A percentile compares a stretch with the other conserved stretches of the same genome.
phyloP scores from a whole-genome alignment of 2,329 filamentous ascomycete species.

The Trichoderma atroviride region DNA sequence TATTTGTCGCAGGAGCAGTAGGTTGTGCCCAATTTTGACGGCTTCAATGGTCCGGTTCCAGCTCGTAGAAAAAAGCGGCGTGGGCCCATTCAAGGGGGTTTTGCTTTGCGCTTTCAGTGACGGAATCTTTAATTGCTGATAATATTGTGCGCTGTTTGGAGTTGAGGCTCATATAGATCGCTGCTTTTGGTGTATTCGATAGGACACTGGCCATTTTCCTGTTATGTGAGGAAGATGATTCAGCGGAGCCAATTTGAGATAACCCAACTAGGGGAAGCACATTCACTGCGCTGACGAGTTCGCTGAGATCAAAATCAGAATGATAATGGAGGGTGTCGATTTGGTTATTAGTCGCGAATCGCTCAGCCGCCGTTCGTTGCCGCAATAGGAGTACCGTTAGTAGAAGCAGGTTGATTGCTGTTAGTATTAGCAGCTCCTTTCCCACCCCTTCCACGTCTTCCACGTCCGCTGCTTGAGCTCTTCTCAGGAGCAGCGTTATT shows the following conservation, averaged over 20 bases:
- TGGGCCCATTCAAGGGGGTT: neutral
- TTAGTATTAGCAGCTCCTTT: slow-evolving; percentile 28
- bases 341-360: neutral
- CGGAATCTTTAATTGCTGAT: neutral
- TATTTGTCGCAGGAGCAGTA: neutral
- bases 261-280: neutral
- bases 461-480: slow-evolving; percentile 35
- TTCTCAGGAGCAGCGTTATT: slow-evolving; percentile 35
- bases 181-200: neutral
- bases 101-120: neutral
- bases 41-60: neutral
- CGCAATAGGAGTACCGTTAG: slow-evolving; percentile 23
- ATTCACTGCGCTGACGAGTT: neutral
- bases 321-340: slow-evolving; percentile 9
- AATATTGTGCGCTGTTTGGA: neutral
- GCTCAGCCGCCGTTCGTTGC: slow-evolving; percentile 27
- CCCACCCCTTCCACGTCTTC: slow-evolving; percentile 40
- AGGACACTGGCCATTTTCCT: neutral
- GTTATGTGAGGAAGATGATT: neutral
- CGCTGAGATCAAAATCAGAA: neutral
- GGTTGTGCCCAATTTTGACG: neutral
- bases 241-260: neutral
- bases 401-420: slow-evolving; percentile 16
- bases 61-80: neutral
- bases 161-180: neutral